Base-by-base conservation (phyloP, 2,329 filamentous ascomycete species). In the Sclerotinia subarctica region DNA sequence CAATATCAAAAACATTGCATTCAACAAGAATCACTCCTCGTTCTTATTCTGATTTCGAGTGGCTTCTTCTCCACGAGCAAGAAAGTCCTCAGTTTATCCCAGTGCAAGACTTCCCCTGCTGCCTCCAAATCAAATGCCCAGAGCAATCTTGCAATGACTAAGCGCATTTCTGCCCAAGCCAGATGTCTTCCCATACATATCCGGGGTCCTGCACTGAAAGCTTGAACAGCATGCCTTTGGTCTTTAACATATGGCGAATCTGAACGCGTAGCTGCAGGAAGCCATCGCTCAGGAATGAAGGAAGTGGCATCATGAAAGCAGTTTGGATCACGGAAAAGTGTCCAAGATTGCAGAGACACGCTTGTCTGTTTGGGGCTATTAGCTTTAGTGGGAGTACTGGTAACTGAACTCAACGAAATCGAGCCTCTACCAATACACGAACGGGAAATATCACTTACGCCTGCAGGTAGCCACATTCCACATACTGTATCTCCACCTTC, bases 401-500 rank as follows among this genome's bases (percentile, higher is more conserved):
- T 38, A 11, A 38, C 2, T 38, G 35, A 38, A 38, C 2, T 38
- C 11, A 1, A 38, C 10, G 35, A 38, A 38, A 38, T 38, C 2
- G 10, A 38, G 35, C 11, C 35, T 38, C 35, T 42, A 17, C 3
- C 8, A 38, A 58, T 15, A 35, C 44, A 8, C 11, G 13, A 46
- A 15, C 8, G 21, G 17, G 4, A 11, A 32, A 42, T n/a, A 3
- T 7, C 11, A 59, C 29, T 52, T 32, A 66, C 54, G 13, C 64
- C 54, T 21, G 35, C 64, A 3, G 46, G 54, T 13, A 60, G 29
- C n/a, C n/a, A 66, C 17, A 58, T 19, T 24, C 69, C 73, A 29
- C 67, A 68, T n/a, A 75, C 65, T 5, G 64, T 67, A 21, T 68
- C 66, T 3, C 73, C 71, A 17, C 68, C 73, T 19, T 64, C 67